phyloP scores from a whole-genome alignment of 2,329 filamentous ascomycete genomes.

The Ascochyta pisi region DNA sequence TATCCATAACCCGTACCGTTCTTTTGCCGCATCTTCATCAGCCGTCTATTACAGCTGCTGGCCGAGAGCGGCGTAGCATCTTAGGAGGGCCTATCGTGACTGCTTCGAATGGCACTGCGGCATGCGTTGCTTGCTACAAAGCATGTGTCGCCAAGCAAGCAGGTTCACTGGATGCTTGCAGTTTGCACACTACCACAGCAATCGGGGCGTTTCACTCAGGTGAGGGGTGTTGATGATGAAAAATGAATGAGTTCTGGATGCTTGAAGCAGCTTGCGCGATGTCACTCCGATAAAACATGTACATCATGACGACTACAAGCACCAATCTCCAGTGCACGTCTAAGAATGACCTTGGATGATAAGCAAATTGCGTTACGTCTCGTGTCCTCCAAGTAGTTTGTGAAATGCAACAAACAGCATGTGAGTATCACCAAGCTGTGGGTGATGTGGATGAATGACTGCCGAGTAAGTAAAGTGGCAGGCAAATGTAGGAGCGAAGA shows the following conservation, averaged over 20 bases:
- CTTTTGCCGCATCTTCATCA: not conserved
- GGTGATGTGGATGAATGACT: not conserved
- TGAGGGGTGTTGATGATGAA: not conserved
- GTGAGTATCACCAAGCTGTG: not conserved
- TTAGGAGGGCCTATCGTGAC: not conserved
- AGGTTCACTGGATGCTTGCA: not conserved
- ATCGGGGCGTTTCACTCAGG: not conserved
- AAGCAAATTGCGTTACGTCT: not conserved
- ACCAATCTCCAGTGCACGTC: not conserved
- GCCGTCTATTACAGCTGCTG: not conserved
- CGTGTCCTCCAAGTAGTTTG: not conserved
- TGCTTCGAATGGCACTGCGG: not conserved
- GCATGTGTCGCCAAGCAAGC: not conserved
- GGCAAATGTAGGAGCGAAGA: not conserved
- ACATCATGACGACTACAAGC: not conserved
- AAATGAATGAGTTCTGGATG: not conserved
- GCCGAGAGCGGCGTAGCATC: not conserved
- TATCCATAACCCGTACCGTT: not conserved
- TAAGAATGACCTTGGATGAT: not conserved
- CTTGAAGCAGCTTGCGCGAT: not conserved
- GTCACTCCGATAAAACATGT: not conserved
- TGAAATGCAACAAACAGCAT: not conserved
- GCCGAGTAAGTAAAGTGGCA: not conserved
- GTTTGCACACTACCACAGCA: not conserved
- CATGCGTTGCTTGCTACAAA: not conserved